phyloP scores from a whole-genome alignment of 768 basidiomycete species.

The Termitomyces sp. region DNA sequence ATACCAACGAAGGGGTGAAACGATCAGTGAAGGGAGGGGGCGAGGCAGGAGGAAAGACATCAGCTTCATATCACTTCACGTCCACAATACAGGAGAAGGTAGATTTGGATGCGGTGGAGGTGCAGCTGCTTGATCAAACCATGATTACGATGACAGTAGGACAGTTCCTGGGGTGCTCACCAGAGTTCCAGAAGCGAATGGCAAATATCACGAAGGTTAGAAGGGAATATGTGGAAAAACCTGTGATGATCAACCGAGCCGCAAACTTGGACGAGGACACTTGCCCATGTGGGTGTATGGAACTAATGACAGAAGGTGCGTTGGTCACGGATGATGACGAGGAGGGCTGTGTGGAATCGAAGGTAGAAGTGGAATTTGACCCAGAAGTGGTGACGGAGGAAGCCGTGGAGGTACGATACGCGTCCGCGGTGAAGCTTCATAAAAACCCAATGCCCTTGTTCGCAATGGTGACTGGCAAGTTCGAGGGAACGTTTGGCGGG shows the following conservation, averaged over 20 bases:
- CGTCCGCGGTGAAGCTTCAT: background rate
- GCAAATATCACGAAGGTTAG: slow-evolving; percentile 5
- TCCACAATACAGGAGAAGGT: background rate
- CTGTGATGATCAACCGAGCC: background rate
- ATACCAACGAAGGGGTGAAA: too few relatives aligned
- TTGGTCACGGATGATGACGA: too few relatives aligned
- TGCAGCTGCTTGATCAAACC: background rate
- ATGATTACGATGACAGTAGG: background rate
- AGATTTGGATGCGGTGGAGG: background rate
- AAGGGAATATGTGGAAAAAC: background rate
- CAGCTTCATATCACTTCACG: background rate
- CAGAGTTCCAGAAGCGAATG: slow-evolving; percentile 6
- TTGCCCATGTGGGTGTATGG: background rate
- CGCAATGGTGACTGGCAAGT: background rate
- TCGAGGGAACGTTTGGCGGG: background rate
- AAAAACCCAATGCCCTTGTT: background rate
- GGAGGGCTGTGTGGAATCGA: background rate
- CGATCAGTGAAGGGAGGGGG: too few relatives aligned
- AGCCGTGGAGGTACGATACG: background rate
- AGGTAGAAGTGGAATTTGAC: background rate
- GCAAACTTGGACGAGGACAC: background rate
- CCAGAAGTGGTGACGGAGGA: background rate
- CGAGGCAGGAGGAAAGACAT: background rate
- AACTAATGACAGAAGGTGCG: background rate
- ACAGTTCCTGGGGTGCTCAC: background rate